Percentiles rank a stretch among this genome's conserved stretches.
These are phyloP conservation scores for Crucihimalaya himalaica DNA, from an alignment of 345 rosid species.

Conservation along the genomic window DNA sequence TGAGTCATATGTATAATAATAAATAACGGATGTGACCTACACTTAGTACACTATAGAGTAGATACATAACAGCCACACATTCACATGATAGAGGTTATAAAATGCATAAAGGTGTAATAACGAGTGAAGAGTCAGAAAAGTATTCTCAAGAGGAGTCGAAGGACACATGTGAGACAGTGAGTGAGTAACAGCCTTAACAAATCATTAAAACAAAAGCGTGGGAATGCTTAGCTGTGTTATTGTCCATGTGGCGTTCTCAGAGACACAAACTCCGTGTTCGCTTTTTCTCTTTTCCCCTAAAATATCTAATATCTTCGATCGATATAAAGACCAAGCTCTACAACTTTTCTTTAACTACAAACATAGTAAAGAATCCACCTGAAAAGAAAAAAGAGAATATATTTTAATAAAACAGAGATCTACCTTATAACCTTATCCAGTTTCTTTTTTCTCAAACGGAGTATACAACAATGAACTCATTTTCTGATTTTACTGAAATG, in stretches of 20 bases:
- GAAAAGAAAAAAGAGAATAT: background rate
- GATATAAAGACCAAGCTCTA: slow-evolving; percentile 23
- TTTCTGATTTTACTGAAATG: slow-evolving; percentile 15
- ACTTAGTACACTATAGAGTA: background rate
- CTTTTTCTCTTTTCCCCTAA: background rate
- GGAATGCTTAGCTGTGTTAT: background rate
- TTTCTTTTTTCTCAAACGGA: background rate
- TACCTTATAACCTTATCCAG: background rate
- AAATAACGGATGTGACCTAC: background rate
- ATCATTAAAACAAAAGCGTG: background rate
- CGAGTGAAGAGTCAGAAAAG: background rate
- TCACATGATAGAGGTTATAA: background rate
- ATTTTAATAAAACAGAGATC: background rate
- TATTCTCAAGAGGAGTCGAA: background rate
- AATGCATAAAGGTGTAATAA: background rate
- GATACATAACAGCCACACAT: background rate
- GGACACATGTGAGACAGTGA: background rate
- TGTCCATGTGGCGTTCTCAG: background rate
- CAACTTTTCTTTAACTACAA: slow-evolving; percentile 22
- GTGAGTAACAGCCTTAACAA: background rate
- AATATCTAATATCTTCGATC: background rate
- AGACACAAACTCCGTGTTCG: background rate
- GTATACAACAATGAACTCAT: slow-evolving; percentile 1
- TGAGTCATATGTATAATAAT: background rate
- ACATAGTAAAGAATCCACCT: slow-evolving; percentile 11